These are phyloP conservation scores for Trifolium pratense DNA, from an alignment of 306 rosid species.

Conservation along the genomic window DNA sequence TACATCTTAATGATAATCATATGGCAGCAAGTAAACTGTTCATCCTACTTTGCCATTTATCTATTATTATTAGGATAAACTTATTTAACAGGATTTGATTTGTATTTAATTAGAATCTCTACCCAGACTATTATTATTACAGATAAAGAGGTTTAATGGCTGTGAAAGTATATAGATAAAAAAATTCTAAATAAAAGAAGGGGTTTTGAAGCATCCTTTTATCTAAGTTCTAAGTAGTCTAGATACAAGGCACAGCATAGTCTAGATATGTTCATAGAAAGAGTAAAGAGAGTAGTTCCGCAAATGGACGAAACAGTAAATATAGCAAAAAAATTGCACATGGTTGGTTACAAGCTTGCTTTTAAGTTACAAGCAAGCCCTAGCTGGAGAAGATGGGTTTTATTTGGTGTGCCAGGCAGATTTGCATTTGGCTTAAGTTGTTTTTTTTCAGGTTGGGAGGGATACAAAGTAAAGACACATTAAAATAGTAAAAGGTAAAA, in stretches of 20 bases:
- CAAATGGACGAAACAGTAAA: not conserved
- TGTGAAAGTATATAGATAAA: not conserved
- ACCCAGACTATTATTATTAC: not conserved
- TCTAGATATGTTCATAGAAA: not conserved
- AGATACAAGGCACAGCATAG: not conserved
- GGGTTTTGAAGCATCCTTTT: conserved; percentile 18
- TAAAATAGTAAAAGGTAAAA: not conserved
- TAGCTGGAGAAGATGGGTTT: not conserved
- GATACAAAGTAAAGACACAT: not conserved
- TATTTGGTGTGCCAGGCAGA: not conserved
- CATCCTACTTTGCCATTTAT: not conserved
- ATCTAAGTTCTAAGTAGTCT: not conserved
- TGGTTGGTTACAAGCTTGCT: not conserved
- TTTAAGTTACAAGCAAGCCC: not conserved
- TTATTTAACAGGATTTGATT: conserved; percentile 11
- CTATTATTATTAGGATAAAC: not conserved
- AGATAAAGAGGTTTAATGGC: not conserved
- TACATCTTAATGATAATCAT: not conserved
- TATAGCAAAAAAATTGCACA: not conserved
- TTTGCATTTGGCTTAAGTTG: no score
- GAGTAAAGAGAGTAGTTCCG: not conserved
- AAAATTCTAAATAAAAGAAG: conserved; percentile 1
- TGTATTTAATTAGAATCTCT: not conserved
- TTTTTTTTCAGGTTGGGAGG: not conserved
- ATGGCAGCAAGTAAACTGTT: not conserved